phyloP scores from a whole-genome alignment of 441 rosid genomes.

The Metrosideros polymorpha region DNA sequence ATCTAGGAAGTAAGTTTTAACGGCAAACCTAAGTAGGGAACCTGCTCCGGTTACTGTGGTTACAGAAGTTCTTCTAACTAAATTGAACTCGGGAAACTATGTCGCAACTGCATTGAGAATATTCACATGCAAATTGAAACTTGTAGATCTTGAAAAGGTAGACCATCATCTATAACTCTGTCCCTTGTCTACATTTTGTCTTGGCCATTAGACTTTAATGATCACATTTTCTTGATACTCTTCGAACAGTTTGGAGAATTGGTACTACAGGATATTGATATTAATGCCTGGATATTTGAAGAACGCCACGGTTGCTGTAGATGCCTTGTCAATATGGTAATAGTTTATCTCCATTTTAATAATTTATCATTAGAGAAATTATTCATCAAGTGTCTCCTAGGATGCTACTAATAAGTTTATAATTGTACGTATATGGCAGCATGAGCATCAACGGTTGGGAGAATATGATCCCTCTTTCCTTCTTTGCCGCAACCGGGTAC shows the following conservation, averaged over 20 bases:
- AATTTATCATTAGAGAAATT: no score
- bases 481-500: not conserved
- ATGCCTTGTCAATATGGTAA: constrained; percentile 34
- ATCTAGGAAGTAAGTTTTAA: not conserved
- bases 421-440: not conserved
- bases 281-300: constrained; percentile 25
- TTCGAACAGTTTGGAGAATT: constrained; percentile 14
- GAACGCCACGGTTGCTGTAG: constrained; percentile 23
- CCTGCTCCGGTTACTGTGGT: not conserved
- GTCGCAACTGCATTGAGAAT: not conserved
- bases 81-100: not conserved
- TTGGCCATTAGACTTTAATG: not conserved
- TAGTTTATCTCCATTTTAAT: not conserved
- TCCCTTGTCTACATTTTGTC: not conserved
- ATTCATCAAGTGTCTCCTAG: no score
- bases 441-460: not conserved
- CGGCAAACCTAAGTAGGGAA: not conserved
- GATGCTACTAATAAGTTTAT: no score
- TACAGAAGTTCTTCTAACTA: not conserved
- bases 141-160: no score
- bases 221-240: not conserved
- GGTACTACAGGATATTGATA: constrained; percentile 28
- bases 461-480: not conserved
- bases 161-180: no score
- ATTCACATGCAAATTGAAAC: not conserved